Conservation (phyloP, 768 basidiomycete genomes). For the Auricularia auricula-judae region DNA sequence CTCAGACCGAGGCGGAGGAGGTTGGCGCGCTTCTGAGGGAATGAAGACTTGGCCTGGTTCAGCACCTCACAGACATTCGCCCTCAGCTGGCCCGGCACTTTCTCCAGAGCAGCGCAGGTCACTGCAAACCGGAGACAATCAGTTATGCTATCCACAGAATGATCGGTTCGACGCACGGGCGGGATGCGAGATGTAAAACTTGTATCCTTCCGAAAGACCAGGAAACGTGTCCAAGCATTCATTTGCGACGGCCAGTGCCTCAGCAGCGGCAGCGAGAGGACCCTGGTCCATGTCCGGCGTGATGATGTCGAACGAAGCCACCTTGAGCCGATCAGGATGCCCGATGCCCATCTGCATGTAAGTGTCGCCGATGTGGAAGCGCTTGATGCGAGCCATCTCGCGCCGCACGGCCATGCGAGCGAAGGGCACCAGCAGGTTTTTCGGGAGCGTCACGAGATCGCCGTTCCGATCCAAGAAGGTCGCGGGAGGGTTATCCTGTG, state of each 20-base stretch:
- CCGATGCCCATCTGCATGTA: constrained; percentile 65
- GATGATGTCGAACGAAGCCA: constrained; percentile 76
- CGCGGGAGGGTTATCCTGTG: constrained; percentile 53
- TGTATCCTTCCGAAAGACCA: constrained; percentile 53
- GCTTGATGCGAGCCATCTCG: constrained; percentile 61
- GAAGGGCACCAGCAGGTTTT: constrained; percentile 63
- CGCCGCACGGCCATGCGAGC: constrained; percentile 71
- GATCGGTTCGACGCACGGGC: constrained; percentile 36
- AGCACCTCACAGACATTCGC: constrained; percentile 53
- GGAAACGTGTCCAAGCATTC: constrained; percentile 60
- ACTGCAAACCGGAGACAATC: constrained; percentile 31
- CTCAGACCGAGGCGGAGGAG: constrained; percentile 17
- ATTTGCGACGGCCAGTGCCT: constrained; percentile 57
- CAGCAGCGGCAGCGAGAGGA: constrained; percentile 59
- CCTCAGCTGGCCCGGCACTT: constrained; percentile 48
- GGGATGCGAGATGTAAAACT: constrained; percentile 72
- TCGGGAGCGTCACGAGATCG: constrained; percentile 62
- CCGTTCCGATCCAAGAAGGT: constrained; percentile 73
- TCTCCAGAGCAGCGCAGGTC: constrained; percentile 48
- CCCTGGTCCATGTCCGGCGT: constrained; percentile 57
- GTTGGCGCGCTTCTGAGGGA: constrained; percentile 56
- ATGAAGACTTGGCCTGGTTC: constrained; percentile 50
- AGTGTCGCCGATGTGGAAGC: constrained; percentile 68
- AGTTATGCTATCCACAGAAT: constrained; percentile 5
- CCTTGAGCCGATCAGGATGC: constrained; percentile 63